These are phyloP conservation scores for Hypomontagnella monticulosa DNA, from an alignment of 495 filamentous ascomycete species.

Conservation along the genomic window DNA sequence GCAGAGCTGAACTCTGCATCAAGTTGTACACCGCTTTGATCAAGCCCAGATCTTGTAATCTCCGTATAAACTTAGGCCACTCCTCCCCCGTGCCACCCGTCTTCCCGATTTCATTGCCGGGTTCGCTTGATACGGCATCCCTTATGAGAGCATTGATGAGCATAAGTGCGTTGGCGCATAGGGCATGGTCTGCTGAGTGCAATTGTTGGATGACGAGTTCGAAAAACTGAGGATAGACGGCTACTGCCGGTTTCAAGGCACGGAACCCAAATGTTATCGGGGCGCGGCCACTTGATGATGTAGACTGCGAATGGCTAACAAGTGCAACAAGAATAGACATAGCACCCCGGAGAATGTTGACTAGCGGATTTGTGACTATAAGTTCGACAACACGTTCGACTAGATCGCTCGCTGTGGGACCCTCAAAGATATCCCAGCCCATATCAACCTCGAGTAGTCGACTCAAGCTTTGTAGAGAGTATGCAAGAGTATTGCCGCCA, in stretches of 20 bases:
- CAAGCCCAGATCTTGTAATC: constrained; percentile 89
- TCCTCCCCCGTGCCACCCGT: constrained; percentile 65
- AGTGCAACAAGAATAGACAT: constrained; percentile 96
- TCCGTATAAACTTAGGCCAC: constrained; percentile 96
- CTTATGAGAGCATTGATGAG: constrained; percentile 95
- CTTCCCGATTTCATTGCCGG: constrained; percentile 42
- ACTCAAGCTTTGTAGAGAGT: constrained; percentile 87
- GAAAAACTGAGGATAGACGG: constrained; percentile 89
- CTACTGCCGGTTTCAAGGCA: constrained; percentile 91
- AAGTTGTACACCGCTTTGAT: constrained; percentile 90
- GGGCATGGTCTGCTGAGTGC: constrained; percentile 91
- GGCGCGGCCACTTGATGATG: constrained; percentile 48
- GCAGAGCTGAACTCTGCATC: constrained; percentile 93
- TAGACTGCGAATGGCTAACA: constrained; percentile 80
- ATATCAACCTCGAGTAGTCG: constrained; percentile 93
- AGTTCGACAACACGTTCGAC: constrained; percentile 85
- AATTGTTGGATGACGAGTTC: constrained; percentile 91
- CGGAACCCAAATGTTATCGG: constrained; percentile 80
- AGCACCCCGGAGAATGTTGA: constrained; percentile 95
- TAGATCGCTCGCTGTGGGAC: constrained; percentile 57
- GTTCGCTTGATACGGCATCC: constrained; percentile 86
- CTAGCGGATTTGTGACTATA: constrained; percentile 93
- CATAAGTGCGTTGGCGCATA: constrained; percentile 95
- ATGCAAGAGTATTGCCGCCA: constrained; percentile 93
- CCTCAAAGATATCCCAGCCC: constrained; percentile 86